These are phyloP conservation scores for Chrysoporthe puriensis DNA, from an alignment of 2,329 filamentous ascomycete genomes.

Conservation along the genomic window DNA sequence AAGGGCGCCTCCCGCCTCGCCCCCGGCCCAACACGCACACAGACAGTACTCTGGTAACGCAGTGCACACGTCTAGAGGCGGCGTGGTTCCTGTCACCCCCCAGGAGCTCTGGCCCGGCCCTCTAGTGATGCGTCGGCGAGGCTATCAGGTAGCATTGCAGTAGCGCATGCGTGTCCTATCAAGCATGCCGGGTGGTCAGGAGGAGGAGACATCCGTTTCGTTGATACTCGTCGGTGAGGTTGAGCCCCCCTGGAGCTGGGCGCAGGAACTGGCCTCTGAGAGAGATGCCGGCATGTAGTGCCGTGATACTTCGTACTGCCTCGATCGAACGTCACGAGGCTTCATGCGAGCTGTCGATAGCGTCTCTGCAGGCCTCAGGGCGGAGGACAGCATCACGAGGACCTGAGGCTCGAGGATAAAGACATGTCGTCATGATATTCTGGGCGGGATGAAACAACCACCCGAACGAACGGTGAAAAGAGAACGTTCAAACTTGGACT, in stretches of 20 bases:
- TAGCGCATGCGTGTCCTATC: conserved; percentile 18
- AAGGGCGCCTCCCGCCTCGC: neutral
- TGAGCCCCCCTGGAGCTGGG: neutral
- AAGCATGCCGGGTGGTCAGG: conserved; percentile 11
- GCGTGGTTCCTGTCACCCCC: neutral
- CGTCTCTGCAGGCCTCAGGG: conserved; percentile 15
- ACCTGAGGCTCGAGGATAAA: neutral
- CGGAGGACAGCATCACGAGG: conserved; percentile 8
- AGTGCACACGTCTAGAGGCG: conserved; percentile 13
- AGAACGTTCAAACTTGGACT: no score
- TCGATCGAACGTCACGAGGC: conserved; percentile 18
- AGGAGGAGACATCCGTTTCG: neutral
- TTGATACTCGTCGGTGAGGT: neutral
- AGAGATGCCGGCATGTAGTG: neutral
- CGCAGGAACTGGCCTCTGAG: conserved; percentile 13
- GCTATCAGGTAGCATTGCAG: conserved; percentile 23
- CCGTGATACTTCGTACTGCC: neutral
- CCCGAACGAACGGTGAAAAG: neutral
- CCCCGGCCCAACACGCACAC: neutral
- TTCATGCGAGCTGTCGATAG: conserved; percentile 25
- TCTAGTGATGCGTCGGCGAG: conserved; percentile 4
- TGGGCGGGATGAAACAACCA: neutral
- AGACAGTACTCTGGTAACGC: neutral
- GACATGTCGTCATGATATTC: conserved; percentile 25
- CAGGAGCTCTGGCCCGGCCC: conserved; percentile 2